Evolutionary conservation across 75 land plant species (phyloP).

Genomic region (Pinus taeda): DNA sequence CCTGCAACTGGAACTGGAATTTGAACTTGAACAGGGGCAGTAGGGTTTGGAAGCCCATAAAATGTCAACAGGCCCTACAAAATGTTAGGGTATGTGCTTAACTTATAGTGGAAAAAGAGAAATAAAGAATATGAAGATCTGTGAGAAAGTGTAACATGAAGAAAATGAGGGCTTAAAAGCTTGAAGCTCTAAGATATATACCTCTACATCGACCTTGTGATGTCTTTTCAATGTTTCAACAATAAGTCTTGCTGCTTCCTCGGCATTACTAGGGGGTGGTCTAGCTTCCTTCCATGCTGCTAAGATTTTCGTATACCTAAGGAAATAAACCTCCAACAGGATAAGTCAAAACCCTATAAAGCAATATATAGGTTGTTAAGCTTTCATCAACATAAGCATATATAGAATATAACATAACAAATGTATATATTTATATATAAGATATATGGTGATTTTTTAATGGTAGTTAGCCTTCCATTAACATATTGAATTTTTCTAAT

Average conservation of each 20-base stretch:
- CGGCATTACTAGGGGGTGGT: constrained; percentile 79
- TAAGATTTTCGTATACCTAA: constrained; percentile 75
- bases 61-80: constrained; percentile 70
- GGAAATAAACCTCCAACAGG: neutral
- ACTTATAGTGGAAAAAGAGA: neutral
- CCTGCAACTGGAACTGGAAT: constrained; percentile 14
- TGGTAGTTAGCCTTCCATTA: neutral
- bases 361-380: neutral
- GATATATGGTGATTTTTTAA: neutral
- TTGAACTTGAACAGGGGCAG: constrained; percentile 1
- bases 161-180: neutral
- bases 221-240: constrained; percentile 55
- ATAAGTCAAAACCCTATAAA: neutral
- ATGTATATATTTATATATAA: too few relatives aligned
- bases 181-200: constrained; percentile 6
- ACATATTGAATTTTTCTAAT: neutral
- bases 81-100: neutral
- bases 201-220: constrained; percentile 82
- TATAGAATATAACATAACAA: neutral
- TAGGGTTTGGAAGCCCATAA: constrained; percentile 59
- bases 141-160: neutral
- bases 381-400: neutral
- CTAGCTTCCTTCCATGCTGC: constrained; percentile 77
- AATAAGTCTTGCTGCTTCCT: constrained; percentile 74
- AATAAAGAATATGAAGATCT: neutral